Conservation (phyloP, 805 yeast species). For the Ogataea minuta region DNA sequence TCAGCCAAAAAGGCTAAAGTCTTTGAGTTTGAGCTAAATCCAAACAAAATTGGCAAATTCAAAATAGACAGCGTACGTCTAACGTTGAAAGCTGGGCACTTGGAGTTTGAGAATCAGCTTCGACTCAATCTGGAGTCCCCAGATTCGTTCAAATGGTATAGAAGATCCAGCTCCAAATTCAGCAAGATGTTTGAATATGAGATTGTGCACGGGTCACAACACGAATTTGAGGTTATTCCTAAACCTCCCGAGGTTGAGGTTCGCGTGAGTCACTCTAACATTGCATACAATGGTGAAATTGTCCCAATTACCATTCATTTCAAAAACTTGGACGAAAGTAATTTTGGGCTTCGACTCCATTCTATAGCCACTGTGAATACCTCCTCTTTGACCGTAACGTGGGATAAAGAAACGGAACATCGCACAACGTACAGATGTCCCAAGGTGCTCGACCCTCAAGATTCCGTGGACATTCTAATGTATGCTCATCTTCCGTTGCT, state of each 20-base stretch:
- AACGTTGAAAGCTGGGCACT: slow-evolving; percentile 10
- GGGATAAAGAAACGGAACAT: slow-evolving; percentile 19
- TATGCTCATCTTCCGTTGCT: slow-evolving; percentile 24
- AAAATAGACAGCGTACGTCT: slow-evolving; percentile 21
- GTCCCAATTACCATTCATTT: slow-evolving; percentile 27
- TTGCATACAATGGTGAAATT: slow-evolving; percentile 34
- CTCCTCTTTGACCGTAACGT: slow-evolving; percentile 15
- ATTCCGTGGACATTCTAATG: slow-evolving; percentile 1
- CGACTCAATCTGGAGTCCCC: slow-evolving; percentile 2
- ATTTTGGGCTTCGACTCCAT: slow-evolving; percentile 30
- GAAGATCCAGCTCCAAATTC: slow-evolving; percentile 12
- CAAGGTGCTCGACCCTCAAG: slow-evolving; percentile 11
- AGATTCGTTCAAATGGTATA: slow-evolving; percentile 18
- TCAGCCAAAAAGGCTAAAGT: slow-evolving; percentile 13
- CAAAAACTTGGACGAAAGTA: slow-evolving; percentile 33
- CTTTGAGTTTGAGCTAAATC: slow-evolving; percentile 20
- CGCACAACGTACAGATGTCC: slow-evolving; percentile 9
- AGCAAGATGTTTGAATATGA: slow-evolving; percentile 16
- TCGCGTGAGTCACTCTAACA: slow-evolving; percentile 23
- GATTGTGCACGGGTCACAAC: slow-evolving; percentile 14
- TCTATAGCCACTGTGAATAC: slow-evolving; percentile 14
- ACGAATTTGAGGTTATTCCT: slow-evolving; percentile 36
- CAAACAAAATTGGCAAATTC: slow-evolving; percentile 28
- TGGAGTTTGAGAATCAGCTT: slow-evolving; percentile 19
- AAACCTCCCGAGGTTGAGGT: slow-evolving; percentile 37